Conservation (phyloP, 345 rosid genomes). For the Mallotus nudiflorus region DNA sequence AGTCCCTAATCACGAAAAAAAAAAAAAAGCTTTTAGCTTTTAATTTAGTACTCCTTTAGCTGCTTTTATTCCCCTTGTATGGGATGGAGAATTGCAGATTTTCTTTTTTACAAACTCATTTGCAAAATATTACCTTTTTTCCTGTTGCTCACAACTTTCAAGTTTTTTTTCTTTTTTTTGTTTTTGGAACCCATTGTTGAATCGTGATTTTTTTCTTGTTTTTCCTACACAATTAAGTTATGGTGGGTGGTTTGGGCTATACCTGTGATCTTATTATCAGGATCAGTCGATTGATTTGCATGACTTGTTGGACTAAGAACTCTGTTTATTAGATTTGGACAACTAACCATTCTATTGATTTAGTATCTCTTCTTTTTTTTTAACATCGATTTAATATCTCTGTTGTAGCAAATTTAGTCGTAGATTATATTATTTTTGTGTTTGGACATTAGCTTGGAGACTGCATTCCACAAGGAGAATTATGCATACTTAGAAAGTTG, state of each 20-base stretch:
- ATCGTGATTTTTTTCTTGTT: background rate
- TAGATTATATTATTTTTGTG: slow-evolving; percentile 4
- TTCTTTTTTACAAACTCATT: slow-evolving; percentile 7
- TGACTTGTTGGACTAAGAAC: background rate
- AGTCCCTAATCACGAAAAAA: too few species aligned
- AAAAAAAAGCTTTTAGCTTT: too few species aligned
- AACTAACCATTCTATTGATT: background rate
- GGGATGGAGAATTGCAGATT: slow-evolving; percentile 14
- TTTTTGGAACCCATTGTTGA: slow-evolving; percentile 6
- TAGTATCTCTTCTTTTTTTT: background rate
- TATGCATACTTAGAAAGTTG: slow-evolving; percentile 5
- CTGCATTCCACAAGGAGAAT: background rate
- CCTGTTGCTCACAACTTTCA: background rate
- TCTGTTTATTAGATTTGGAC: slow-evolving; percentile 21
- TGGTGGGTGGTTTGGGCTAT: background rate
- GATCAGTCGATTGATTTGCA: slow-evolving; percentile 3
- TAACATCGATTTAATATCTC: too few species aligned
- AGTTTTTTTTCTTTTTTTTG: too few species aligned
- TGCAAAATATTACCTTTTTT: slow-evolving; percentile 17
- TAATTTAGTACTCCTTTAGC: background rate
- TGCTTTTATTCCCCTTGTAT: background rate
- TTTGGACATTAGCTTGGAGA: background rate
- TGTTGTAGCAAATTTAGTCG: background rate
- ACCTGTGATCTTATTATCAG: background rate
- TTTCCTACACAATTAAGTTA: background rate